These are phyloP conservation scores for Penicillium soppii DNA, from an alignment of 495 filamentous ascomycete genomes.

Conservation along the genomic window DNA sequence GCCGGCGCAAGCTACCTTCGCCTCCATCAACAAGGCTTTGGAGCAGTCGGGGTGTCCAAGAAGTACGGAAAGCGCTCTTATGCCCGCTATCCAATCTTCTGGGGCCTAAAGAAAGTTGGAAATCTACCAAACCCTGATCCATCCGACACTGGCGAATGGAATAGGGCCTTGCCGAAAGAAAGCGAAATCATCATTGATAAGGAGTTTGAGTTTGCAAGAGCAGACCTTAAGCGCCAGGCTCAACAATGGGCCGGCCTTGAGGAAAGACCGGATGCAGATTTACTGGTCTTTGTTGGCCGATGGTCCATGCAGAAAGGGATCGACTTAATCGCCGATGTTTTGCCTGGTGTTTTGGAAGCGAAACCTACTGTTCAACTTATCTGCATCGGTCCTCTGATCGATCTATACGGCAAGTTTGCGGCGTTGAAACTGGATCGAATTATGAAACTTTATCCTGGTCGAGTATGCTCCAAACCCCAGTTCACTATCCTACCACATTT, in stretches of 20 bases:
- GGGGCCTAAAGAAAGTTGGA: conserved; percentile 69
- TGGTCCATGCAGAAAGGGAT: conserved; percentile 81
- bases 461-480: conserved; percentile 74
- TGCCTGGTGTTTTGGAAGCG: conserved; percentile 69
- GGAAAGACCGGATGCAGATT: conserved; percentile 63
- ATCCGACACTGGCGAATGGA: conserved; percentile 69
- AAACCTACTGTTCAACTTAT: conserved; percentile 67
- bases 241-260: conserved; percentile 76
- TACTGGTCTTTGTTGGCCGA: conserved; percentile 76
- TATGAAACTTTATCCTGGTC: conserved; percentile 74
- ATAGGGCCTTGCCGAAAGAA: conserved; percentile 51
- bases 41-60: conserved; percentile 70
- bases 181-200: conserved; percentile 56
- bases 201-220: conserved; percentile 56
- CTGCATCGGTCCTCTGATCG: conserved; percentile 71
- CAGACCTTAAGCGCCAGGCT: conserved; percentile 61
- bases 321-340: conserved; percentile 75
- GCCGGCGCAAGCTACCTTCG: conserved; percentile 73
- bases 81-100: conserved; percentile 76
- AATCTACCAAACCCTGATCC: conserved; percentile 76
- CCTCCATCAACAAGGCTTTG: conserved; percentile 72
- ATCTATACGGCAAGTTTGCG: conserved; percentile 77
- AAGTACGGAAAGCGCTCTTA: conserved; percentile 76
- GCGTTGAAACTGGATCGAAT: conserved; percentile 69
- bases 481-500: conserved; percentile 73